Percentiles rank a stretch among this genome's conserved stretches.
These are phyloP conservation scores for Chondrus crispus DNA, from an alignment of 23 red algal genomes.

Conservation along the genomic window DNA sequence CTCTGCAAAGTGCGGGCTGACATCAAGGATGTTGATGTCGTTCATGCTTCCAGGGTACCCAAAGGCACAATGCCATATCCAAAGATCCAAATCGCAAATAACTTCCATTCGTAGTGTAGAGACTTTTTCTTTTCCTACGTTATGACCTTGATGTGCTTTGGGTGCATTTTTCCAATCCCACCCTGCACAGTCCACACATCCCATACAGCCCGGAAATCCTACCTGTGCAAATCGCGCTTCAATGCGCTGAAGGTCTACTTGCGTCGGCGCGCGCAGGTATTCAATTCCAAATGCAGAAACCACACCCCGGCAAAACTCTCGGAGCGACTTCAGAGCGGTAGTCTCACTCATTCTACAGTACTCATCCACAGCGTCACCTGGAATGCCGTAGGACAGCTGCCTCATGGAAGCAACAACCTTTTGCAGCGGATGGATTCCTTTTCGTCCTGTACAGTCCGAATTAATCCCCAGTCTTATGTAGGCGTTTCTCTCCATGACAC, in stretches of 20 bases:
- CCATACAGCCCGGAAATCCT: background rate
- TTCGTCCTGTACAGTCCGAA: background rate
- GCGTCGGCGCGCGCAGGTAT: background rate
- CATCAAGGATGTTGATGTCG: background rate
- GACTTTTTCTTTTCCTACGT: background rate
- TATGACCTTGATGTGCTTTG: conserved; percentile 13
- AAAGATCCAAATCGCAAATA: conserved; percentile 13
- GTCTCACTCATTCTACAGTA: background rate
- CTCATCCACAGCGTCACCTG: background rate
- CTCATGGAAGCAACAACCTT: conserved; percentile 7
- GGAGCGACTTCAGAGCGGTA: background rate
- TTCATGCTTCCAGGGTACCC: conserved; percentile 24
- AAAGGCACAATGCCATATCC: conserved; percentile 33
- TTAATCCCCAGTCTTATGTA: background rate
- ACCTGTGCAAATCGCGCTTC: background rate
- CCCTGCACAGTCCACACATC: conserved; percentile 14
- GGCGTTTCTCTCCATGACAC: background rate
- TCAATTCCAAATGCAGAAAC: conserved; percentile 9
- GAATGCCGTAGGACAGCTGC: conserved; percentile 14
- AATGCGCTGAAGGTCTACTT: background rate
- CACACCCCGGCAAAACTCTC: background rate
- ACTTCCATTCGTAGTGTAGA: conserved; percentile 6
- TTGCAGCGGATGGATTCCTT: background rate
- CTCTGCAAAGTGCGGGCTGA: background rate
- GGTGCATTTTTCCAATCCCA: conserved; percentile 2